Conservation (phyloP, 1,284 basidiomycete genomes). For the Fomitopsis pinicola region DNA sequence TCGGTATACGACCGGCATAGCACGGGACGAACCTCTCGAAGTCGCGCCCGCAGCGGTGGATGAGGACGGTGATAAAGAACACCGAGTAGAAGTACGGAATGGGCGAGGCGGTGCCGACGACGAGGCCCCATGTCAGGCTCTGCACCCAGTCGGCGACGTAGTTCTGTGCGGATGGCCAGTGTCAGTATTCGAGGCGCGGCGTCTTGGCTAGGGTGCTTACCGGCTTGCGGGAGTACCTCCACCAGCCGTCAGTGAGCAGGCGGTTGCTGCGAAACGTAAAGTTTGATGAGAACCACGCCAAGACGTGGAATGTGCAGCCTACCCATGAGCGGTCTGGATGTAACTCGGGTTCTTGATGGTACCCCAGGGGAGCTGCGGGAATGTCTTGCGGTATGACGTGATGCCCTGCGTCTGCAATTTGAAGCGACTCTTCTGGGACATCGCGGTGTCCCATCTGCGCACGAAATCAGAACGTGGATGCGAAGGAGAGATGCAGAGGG, state of each 20-base stretch:
- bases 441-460: conserved; percentile 84
- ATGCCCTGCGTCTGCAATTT: conserved; percentile 96
- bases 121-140: conserved; percentile 87
- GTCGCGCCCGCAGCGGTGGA: conserved; percentile 86
- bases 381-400: conserved; percentile 82
- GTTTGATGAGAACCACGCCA: background rate
- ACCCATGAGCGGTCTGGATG: conserved; percentile 94
- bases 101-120: conserved; percentile 77
- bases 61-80: conserved; percentile 88
- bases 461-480: background rate
- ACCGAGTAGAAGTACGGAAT: conserved; percentile 96
- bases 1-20: background rate
- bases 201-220: conserved; percentile 36
- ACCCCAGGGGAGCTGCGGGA: conserved; percentile 90
- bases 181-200: background rate
- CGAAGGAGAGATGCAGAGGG: conserved; percentile 9
- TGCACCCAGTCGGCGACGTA: conserved; percentile 88
- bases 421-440: conserved; percentile 98
- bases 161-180: conserved; percentile 41
- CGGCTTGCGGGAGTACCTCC: conserved; percentile 87
- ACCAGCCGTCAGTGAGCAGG: conserved; percentile 84
- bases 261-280: conserved; percentile 55
- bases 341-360: conserved; percentile 87
- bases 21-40: conserved; percentile 68
- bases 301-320: background rate